phyloP scores from a whole-genome alignment of 352 stramenopile species.

The Globisporangium polare region DNA sequence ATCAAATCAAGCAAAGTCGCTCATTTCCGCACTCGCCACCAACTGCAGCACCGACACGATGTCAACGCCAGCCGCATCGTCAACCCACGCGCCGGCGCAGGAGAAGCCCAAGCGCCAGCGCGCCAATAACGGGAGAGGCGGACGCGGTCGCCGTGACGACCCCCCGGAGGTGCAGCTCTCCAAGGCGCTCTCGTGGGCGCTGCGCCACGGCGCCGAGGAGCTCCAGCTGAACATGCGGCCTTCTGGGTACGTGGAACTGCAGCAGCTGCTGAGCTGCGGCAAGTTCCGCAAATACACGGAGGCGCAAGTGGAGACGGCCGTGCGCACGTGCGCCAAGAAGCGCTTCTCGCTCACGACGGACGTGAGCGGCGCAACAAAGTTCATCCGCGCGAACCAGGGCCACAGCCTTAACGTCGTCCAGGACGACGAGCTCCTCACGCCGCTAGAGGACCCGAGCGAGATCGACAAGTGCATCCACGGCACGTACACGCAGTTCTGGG shows the following conservation, averaged over 20 bases:
- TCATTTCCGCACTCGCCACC: not conserved
- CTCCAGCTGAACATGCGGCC: conserved; percentile 64
- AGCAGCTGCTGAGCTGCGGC: conserved; percentile 41
- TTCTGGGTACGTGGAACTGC: conserved; percentile 62
- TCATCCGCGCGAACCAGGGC: conserved; percentile 82
- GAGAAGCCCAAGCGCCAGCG: not conserved
- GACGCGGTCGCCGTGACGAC: conserved; percentile 27
- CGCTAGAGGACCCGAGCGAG: conserved; percentile 40
- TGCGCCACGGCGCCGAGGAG: conserved; percentile 70
- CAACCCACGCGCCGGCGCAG: not conserved
- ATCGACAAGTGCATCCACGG: conserved; percentile 70
- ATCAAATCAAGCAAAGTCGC: too few relatives aligned
- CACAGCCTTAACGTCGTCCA: conserved; percentile 64
- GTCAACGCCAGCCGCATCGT: not conserved
- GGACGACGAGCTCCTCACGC: conserved; percentile 69
- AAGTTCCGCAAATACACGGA: conserved; percentile 53
- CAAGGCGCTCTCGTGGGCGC: conserved; percentile 71
- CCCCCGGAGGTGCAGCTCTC: conserved; percentile 62
- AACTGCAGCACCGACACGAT: not conserved
- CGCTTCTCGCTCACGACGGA: conserved; percentile 67
- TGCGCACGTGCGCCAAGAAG: conserved; percentile 70
- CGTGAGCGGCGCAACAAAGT: conserved; percentile 29
- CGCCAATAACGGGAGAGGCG: not conserved
- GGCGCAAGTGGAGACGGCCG: conserved; percentile 58
- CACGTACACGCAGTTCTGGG: conserved; percentile 70